Base-by-base conservation (phyloP, 148 eudicot species). In the Amaranthus cruentus region DNA sequence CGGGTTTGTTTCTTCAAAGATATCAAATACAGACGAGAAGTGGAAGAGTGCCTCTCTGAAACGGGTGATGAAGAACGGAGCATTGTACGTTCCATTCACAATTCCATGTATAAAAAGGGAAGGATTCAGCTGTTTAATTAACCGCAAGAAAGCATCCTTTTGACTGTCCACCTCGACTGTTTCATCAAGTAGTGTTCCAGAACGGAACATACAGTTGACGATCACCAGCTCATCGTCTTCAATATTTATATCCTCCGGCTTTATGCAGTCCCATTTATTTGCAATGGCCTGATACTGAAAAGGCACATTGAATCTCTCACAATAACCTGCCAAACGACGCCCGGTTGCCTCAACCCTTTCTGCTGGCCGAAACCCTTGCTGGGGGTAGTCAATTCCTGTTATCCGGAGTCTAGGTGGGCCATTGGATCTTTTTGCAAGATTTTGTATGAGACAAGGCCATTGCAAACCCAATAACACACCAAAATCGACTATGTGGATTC, bases 1-100 rank as follows among this genome's bases (percentile, higher is more conserved):
- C 0, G 79, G 76, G 59, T 81, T 66, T 53, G 80, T 82, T 13
- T 84, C 78, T 71, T 87, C 86, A 72, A 82, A 75, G 65, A 87
- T 50, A 71, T 87, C 90, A 49, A 80, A 84, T 48, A 73, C 15
- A 9, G 86, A 69, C 9, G 83, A 78, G 71, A 73, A 84, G 58
- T 84, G 80, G 71, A 80, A 83, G 42, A 87, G 62, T 28, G 86
- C 76, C 77, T 86, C 91, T 60, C 76, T 80, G 62, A 88, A 88
- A 52, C 91, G 78, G 2, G 89, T 82, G 58, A 84, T 78, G 71
- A 88, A 88, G 66, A 88, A 88, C 7, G 91, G 89, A 9, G 91
- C 88, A 62, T 78, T 81, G 62, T 72, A 84, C 4, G 81, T 68
- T 7, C 89, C 92, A 73, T 88, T 88, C 47, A 81, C 44, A n/a